These are phyloP conservation scores for Vigna radiata DNA, from an alignment of 306 rosid species.

Conservation along the genomic window DNA sequence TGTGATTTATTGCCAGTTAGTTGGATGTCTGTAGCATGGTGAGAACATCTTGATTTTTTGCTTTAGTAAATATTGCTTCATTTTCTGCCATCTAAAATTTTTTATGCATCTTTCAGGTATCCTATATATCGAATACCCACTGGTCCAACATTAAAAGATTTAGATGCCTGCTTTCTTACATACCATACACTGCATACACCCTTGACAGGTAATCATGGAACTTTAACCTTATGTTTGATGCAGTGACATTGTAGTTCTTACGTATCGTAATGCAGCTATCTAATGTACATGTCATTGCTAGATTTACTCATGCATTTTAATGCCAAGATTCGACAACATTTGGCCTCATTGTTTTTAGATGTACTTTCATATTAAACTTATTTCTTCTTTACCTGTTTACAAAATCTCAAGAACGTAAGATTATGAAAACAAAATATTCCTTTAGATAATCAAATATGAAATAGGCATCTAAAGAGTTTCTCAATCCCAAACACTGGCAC, in stretches of 20 bases:
- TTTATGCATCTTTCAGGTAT: conserved; percentile 70
- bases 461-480: not conserved
- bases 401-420: not conserved
- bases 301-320: conserved; percentile 11
- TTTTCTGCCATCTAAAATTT: conserved; percentile 40
- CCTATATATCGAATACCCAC: conserved; percentile 93
- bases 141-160: conserved; percentile 87
- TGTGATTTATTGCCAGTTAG: conserved; percentile 82
- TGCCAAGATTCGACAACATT: not conserved
- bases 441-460: not conserved
- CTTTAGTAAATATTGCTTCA: conserved; percentile 7
- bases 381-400: not conserved
- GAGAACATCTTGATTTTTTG: conserved; percentile 40
- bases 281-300: not conserved
- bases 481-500: not conserved
- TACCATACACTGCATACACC: conserved; percentile 83
- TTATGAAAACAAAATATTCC: not conserved
- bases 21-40: conserved; percentile 98
- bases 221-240: conserved; percentile 33
- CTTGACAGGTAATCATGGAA: conserved; percentile 64
- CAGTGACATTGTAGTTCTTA: conserved; percentile 28
- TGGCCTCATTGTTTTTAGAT: not conserved
- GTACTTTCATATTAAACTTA: not conserved
- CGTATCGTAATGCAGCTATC: not conserved
- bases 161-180: conserved; percentile 92